Evolutionary conservation across 257 asterid species (phyloP), one percentile per base, ranked within the genome.

Genomic region (Ophiorrhiza pumila): DNA sequence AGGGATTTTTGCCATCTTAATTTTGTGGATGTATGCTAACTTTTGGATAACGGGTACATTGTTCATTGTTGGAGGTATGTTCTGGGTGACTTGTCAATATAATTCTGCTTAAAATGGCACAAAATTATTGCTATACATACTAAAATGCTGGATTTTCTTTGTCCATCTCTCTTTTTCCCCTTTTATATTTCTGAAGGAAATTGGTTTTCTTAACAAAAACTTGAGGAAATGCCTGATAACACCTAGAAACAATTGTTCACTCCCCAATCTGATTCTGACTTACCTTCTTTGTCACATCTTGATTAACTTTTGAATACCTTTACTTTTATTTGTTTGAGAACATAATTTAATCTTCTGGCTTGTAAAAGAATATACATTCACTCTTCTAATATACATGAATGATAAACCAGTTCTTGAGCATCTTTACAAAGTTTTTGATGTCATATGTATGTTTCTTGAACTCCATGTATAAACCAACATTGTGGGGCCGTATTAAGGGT

Each of bases 11-110:
- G 90, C 88, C 76, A 95, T 92, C 87, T 77, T 92, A 67, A 80
- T 88, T 80, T 88, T 95, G 72, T 95, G 99, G 99, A 92, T 92
- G 96, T 95, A 85, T 84, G 98, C 98, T 71, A 95, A 95, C 91
- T 90, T 95, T 87, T 95, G 99, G 99, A 95, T 92, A 59, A 87
- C 94, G 29, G 96, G 98, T 64, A 78, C 95, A 85, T 80, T 95
- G 87, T 88, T 95, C 85, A 85, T 95, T 73, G 91, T 95, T 78
- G 99, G 99, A 77, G 99, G 99, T 95, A 92, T 53, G 95, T 41
- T 32, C 27, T 74, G 18, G 39, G 39, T n/a, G 17, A 73, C 35
- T 37, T n/a, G 1, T 39, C 22, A 18, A 41, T 43, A 58, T 43
- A 58, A 42, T 47, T 49, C n/a, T 65, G 20, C 27, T 27, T 0